These are phyloP conservation scores for Trametes cinnabarina DNA, from an alignment of 768 basidiomycete genomes.

Conservation along the genomic window DNA sequence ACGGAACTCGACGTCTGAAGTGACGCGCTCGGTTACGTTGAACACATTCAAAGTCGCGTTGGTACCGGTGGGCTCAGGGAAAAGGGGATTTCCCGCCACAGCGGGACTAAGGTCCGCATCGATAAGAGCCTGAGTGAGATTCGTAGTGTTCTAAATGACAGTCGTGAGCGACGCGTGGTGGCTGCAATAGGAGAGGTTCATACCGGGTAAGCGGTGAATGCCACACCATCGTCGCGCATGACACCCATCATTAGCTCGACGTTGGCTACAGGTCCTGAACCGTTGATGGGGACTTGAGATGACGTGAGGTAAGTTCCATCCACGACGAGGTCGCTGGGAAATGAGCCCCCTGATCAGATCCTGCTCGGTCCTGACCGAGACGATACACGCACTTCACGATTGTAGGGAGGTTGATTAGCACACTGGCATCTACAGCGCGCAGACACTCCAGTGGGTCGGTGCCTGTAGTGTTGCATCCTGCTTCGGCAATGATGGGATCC, in stretches of 20 bases:
- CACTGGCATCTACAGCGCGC: slow-evolving; percentile 31
- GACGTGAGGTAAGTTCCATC: slow-evolving; percentile 47
- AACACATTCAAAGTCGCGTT: slow-evolving; percentile 42
- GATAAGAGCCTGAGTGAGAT: slow-evolving; percentile 22
- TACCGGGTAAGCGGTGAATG: slow-evolving; percentile 42
- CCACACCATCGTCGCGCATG: slow-evolving; percentile 51
- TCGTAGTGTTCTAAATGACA: slow-evolving; percentile 15
- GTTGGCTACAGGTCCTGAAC: slow-evolving; percentile 38
- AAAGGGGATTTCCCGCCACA: slow-evolving; percentile 31
- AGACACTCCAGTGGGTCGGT: slow-evolving; percentile 38
- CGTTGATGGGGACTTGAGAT: slow-evolving; percentile 40
- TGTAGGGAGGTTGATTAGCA: slow-evolving; percentile 35
- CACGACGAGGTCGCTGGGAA: slow-evolving; percentile 39
- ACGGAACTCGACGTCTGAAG: slow-evolving; percentile 46
- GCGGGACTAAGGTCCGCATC: slow-evolving; percentile 21
- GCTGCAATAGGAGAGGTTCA: neutral
- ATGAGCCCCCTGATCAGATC: too few relatives aligned
- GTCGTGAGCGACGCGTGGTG: neutral
- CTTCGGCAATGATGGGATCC: slow-evolving; percentile 35
- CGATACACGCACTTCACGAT: slow-evolving; percentile 28
- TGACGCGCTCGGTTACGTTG: slow-evolving; percentile 45
- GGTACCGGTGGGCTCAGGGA: slow-evolving; percentile 37
- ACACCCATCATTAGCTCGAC: slow-evolving; percentile 49
- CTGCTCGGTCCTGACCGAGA: neutral
- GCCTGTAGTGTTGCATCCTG: slow-evolving; percentile 39